phyloP scores from a whole-genome alignment of 148 eudicot species.

The Polygonum maritimum region DNA sequence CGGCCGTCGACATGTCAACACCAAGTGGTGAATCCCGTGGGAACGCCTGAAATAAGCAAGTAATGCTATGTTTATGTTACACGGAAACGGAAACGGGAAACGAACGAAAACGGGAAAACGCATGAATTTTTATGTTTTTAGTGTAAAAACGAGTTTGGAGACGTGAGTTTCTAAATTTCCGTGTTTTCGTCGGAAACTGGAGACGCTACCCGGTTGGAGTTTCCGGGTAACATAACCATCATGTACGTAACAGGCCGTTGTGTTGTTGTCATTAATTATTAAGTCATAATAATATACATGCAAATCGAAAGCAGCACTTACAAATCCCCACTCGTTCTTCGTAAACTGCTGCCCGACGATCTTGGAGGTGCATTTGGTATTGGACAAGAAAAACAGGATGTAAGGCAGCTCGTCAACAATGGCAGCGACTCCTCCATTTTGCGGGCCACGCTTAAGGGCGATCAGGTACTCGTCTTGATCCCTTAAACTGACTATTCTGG shows the following conservation, averaged over 20 bases:
- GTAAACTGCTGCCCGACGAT: conserved; percentile 80
- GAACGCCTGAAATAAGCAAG: conserved; percentile 39
- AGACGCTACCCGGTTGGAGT: no score
- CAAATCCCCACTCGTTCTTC: conserved; percentile 91
- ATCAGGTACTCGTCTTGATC: conserved; percentile 30
- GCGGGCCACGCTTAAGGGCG: conserved; percentile 55
- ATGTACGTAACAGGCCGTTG: no score
- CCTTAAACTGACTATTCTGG: conserved; percentile 44
- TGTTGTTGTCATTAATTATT: no score
- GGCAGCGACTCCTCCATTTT: conserved; percentile 77
- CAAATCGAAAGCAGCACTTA: conserved; percentile 31
- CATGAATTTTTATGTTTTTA: no score
- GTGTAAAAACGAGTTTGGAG: no score
- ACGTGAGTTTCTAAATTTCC: no score
- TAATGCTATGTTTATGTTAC: no score
- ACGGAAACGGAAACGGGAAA: no score
- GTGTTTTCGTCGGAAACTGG: no score
- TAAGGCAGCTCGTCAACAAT: conserved; percentile 89
- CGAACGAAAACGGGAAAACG: no score
- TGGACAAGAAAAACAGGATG: conserved; percentile 45
- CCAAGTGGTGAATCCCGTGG: conserved; percentile 76
- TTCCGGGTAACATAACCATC: no score
- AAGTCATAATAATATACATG: no score
- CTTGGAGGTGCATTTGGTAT: conserved; percentile 38
- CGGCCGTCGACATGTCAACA: conserved; percentile 62